These are phyloP conservation scores for Kwoniella sp. DNA, from an alignment of 768 basidiomycete species.

Conservation along the genomic window DNA sequence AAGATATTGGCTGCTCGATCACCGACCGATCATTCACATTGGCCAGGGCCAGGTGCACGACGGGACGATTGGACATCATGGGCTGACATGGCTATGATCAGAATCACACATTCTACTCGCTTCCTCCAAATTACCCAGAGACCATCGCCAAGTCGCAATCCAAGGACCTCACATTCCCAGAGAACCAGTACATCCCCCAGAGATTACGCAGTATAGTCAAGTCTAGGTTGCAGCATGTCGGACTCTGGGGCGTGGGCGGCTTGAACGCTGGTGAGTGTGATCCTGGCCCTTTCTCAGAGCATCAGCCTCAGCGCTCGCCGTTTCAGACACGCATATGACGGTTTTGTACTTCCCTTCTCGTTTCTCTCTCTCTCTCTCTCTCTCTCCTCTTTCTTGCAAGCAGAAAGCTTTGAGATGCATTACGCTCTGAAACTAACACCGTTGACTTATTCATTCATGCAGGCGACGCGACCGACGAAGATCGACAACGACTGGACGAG, in stretches of 20 bases:
- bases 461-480: slow-evolving; percentile 42
- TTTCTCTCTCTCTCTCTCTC: too few species aligned
- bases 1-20: too few species aligned
- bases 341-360: too few species aligned
- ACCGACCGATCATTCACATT: neutral
- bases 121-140: slow-evolving; percentile 41
- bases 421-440: too few species aligned
- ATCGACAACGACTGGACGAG: slow-evolving; percentile 27
- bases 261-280: slow-evolving; percentile 28
- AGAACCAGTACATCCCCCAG: slow-evolving; percentile 42
- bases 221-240: slow-evolving; percentile 40
- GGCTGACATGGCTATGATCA: slow-evolving; percentile 10
- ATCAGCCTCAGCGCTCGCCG: too few species aligned
- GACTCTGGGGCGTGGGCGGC: slow-evolving; percentile 49
- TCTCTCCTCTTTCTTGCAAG: too few species aligned
- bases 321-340: too few species aligned
- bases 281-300: neutral
- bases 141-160: slow-evolving; percentile 29
- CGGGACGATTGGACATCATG: neutral
- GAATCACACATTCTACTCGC: slow-evolving; percentile 45
- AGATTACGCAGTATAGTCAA: slow-evolving; percentile 34
- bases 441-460: neutral
- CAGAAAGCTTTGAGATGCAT: neutral
- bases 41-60: too few species aligned
- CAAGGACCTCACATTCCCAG: slow-evolving; percentile 20